phyloP scores from a whole-genome alignment of 2,329 filamentous ascomycete genomes.

The Fusarium xylarioides region DNA sequence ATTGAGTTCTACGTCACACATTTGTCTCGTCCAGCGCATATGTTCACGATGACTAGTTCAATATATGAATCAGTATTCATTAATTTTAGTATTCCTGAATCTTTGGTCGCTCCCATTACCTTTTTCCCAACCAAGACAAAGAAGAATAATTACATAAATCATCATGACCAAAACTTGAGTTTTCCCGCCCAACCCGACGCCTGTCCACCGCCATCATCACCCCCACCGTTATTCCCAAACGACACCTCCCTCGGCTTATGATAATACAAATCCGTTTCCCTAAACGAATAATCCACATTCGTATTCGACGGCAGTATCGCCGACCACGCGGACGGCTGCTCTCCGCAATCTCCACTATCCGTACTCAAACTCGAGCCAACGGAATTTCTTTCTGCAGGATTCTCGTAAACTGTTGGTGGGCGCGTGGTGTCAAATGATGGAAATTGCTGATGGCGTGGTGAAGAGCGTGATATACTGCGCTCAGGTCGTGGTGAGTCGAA shows the following conservation, averaged over 20 bases:
- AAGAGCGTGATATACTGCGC: neutral
- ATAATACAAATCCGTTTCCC: slow-evolving; percentile 50
- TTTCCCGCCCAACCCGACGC: neutral
- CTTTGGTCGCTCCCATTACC: neutral
- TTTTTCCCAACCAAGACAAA: neutral
- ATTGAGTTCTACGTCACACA: too few species aligned
- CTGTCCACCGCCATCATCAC: neutral
- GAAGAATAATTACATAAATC: neutral
- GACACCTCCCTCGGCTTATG: slow-evolving; percentile 29
- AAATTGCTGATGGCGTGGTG: neutral
- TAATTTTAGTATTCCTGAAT: neutral
- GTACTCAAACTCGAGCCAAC: slow-evolving; percentile 1
- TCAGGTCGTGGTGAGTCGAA: slow-evolving; percentile 5
- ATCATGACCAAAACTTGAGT: neutral
- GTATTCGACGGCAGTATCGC: slow-evolving; percentile 21
- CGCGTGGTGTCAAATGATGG: neutral
- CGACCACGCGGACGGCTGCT: slow-evolving; percentile 4
- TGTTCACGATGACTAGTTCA: fast-evolving
- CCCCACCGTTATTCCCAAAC: slow-evolving; percentile 11
- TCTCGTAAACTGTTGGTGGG: neutral
- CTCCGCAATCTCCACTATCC: neutral
- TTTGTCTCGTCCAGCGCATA: fast-evolving
- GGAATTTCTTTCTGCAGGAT: neutral
- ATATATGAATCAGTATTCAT: neutral
- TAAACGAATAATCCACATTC: slow-evolving; percentile 49